Evolutionary conservation across 1,284 basidiomycete genomes (phyloP), one percentile per base, ranked within the genome.

Genomic region (Lentinula novae-zelandiae): DNA sequence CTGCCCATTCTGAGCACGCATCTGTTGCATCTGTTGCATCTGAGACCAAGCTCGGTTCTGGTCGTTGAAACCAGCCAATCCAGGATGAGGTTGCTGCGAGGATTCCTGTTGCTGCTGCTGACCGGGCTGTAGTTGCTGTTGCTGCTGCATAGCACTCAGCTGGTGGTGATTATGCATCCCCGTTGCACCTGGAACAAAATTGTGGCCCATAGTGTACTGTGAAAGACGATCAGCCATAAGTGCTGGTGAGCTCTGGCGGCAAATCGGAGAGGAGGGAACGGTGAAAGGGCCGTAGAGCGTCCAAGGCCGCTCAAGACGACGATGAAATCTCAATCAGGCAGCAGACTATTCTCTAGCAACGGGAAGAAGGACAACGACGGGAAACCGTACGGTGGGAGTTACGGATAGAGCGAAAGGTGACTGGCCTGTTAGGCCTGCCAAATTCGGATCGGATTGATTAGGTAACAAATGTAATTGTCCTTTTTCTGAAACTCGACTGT

Each of bases 221-320:
- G 78, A 70, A 58, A 77, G 68, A 71, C 82, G 84, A 81, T 86
- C 85, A 70, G 82, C 82, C 85, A 87, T 86, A 68, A 72, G 75
- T 74, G 31, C 53, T 17, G 27, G 20, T 12, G 22, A 17, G 54
- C 27, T 34, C 15, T 42, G 10, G 17, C 34, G 39, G 39, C 20
- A 31, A 42, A 39, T 27, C 65, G 63, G 65, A 67, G 66, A 60
- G 60, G 61, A 65, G 61, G 59, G 59, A 64, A 65, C 68, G 66
- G 72, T 68, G 70, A 67, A 68, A 38, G 12, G 3, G 46, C 50
- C 46, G 44, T 10, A 3, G 20, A 38, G 44, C 46, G 46, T 27
- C 22, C 31, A 34, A 50, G 12, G 46, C 40, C 54, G 36, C 39
- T 56, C 54, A 33, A 15, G 39, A 56, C 31, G 49, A 42, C 50